phyloP scores from a whole-genome alignment of 1,139 yeast species.

The Blastobotrys ciferrii region DNA sequence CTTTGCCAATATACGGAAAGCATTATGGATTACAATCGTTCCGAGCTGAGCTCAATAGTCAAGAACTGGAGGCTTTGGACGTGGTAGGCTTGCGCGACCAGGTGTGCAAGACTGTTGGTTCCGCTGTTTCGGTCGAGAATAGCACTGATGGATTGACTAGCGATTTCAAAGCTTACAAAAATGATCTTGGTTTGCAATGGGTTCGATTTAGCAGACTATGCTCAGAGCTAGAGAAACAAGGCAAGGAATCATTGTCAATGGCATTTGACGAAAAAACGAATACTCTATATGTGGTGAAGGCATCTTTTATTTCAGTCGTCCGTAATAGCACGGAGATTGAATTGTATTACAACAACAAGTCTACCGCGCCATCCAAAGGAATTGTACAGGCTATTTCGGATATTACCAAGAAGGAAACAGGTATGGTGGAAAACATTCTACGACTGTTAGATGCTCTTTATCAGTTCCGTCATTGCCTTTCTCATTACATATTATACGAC shows the following conservation, averaged over 20 bases:
- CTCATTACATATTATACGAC: conserved; percentile 18
- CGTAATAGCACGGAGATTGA: conserved; percentile 27
- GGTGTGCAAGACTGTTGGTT: conserved; percentile 36
- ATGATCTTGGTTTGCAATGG: conserved; percentile 49
- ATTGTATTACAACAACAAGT: conserved; percentile 24
- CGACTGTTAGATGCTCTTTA: conserved; percentile 21
- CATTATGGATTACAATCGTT: conserved; percentile 23
- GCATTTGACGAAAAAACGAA: conserved; percentile 27
- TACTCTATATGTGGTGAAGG: conserved; percentile 23
- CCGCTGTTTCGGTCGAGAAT: conserved; percentile 24
- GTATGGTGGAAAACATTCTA: conserved; percentile 19
- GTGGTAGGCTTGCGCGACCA: conserved; percentile 32
- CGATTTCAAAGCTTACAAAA: conserved; percentile 30
- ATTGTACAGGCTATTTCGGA: conserved; percentile 14
- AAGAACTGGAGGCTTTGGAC: conserved; percentile 13
- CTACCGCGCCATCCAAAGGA: conserved; percentile 21
- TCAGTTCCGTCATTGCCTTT: conserved; percentile 19
- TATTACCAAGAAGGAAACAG: conserved; percentile 11
- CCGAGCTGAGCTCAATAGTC: not conserved
- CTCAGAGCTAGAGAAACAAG: conserved; percentile 59
- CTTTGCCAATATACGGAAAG: conserved; percentile 39
- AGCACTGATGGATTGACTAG: conserved; percentile 13
- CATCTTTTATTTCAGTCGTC: conserved; percentile 25
- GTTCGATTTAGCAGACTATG: conserved; percentile 59
- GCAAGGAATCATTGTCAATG: conserved; percentile 54